Percentiles rank a stretch among this genome's conserved stretches.
These are phyloP conservation scores for Colletotrichum tamarilloi DNA, from an alignment of 2,329 filamentous ascomycete species.

Conservation along the genomic window DNA sequence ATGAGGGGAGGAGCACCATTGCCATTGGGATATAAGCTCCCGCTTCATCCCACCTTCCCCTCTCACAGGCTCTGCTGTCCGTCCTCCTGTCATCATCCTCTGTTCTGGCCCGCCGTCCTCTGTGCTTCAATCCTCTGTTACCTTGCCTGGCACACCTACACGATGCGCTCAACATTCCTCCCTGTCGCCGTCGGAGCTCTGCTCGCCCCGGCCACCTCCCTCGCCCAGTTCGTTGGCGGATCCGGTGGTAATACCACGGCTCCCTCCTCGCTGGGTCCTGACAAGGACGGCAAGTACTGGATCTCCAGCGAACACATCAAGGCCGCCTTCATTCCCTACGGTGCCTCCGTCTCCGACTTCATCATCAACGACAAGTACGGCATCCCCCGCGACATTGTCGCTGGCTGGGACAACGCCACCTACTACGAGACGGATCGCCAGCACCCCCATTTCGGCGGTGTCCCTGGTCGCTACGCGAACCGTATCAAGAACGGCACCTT, in stretches of 20 bases:
- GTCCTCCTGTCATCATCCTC: conserved; percentile 21
- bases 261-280: conserved; percentile 50
- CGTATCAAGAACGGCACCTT: conserved; percentile 83
- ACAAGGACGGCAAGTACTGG: conserved; percentile 77
- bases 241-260: conserved; percentile 37
- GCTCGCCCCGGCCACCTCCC: conserved; percentile 44
- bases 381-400: conserved; percentile 75
- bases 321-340: conserved; percentile 79
- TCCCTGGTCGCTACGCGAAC: conserved; percentile 84
- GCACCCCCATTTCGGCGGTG: conserved; percentile 78
- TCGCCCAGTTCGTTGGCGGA: conserved; percentile 40
- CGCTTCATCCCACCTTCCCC: conserved; percentile 27
- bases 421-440: conserved; percentile 73
- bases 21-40: conserved; percentile 31
- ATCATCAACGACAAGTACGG: conserved; percentile 77
- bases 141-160: conserved; percentile 18
- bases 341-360: conserved; percentile 78
- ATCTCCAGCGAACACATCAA: conserved; percentile 74
- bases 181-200: conserved; percentile 29
- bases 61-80: conserved; percentile 10
- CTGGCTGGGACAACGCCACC: conserved; percentile 80
- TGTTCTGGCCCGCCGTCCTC: conserved; percentile 17
- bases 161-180: conserved; percentile 30
- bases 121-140: conserved; percentile 27
- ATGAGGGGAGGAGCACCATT: neutral